Conservation (phyloP, 1,284 basidiomycete genomes). For the Ustilago shanxiensis region DNA sequence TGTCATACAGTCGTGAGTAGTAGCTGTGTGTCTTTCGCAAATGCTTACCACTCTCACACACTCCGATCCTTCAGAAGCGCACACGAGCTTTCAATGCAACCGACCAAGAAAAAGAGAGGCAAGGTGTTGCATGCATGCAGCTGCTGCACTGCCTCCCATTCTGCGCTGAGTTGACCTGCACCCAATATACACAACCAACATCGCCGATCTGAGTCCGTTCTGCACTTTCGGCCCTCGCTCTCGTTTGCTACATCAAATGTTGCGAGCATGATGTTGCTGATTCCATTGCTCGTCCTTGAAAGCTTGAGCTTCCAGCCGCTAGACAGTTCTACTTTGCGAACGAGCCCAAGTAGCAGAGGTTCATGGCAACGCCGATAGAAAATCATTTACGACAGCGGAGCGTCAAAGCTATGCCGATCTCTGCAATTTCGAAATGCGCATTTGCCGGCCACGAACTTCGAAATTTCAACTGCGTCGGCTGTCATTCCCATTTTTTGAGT, state of each 20-base stretch:
- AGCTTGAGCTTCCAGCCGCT: too few relatives aligned
- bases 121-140: neutral
- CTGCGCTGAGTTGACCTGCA: neutral
- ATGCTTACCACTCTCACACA: neutral
- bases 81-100: neutral
- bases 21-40: neutral
- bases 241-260: too few relatives aligned
- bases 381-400: neutral
- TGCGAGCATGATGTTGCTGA: too few relatives aligned
- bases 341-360: neutral
- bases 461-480: too few relatives aligned
- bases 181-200: neutral
- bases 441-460: too few relatives aligned
- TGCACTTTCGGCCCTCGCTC: too few relatives aligned
- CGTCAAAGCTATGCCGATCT: conserved; percentile 9
- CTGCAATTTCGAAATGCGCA: too few relatives aligned
- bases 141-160: neutral
- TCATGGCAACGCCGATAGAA: neutral
- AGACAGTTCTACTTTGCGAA: too few relatives aligned
- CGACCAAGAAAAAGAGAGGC: neutral
- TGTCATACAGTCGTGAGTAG: too few relatives aligned
- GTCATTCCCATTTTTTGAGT: too few relatives aligned
- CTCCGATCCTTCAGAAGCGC: neutral
- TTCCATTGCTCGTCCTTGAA: too few relatives aligned
- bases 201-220: neutral